These are phyloP conservation scores for Tulasnella sp. DNA, from an alignment of 768 basidiomycete species.

Conservation along the genomic window DNA sequence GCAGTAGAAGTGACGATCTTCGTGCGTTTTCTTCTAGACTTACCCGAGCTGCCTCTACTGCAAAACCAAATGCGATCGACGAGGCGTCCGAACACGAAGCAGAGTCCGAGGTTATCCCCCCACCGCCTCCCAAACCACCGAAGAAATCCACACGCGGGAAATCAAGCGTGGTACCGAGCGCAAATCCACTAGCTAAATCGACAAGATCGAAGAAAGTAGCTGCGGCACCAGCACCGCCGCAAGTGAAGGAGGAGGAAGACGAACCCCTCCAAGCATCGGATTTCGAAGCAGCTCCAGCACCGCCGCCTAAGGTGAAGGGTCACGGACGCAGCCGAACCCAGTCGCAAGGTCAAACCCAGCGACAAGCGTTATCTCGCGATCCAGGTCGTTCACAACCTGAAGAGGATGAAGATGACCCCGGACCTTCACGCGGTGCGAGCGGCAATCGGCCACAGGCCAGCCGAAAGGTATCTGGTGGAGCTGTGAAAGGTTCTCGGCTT, in stretches of 20 bases:
- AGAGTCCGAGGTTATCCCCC: neutral
- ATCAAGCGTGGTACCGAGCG: neutral
- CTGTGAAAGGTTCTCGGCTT: neutral
- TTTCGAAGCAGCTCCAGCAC: neutral
- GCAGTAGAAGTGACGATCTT: neutral
- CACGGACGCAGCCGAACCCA: neutral
- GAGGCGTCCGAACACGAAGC: slow-evolving; percentile 20
- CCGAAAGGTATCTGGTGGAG: neutral
- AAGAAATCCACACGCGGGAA: slow-evolving; percentile 10
- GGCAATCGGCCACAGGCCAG: neutral
- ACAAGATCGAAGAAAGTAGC: slow-evolving; percentile 15
- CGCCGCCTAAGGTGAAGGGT: neutral
- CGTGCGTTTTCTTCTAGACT: neutral
- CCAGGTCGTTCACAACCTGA: neutral
- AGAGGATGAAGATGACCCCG: neutral
- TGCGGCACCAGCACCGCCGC: neutral
- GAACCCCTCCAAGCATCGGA: neutral
- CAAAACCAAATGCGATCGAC: neutral
- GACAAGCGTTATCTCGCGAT: neutral
- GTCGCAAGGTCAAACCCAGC: neutral
- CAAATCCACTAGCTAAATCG: neutral
- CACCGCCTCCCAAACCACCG: slow-evolving; percentile 1
- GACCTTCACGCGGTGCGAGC: neutral
- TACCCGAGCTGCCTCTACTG: neutral
- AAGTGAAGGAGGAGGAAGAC: neutral